Evolutionary conservation across 768 basidiomycete species (phyloP).

Genomic region (Tricholoma flavovirens): DNA sequence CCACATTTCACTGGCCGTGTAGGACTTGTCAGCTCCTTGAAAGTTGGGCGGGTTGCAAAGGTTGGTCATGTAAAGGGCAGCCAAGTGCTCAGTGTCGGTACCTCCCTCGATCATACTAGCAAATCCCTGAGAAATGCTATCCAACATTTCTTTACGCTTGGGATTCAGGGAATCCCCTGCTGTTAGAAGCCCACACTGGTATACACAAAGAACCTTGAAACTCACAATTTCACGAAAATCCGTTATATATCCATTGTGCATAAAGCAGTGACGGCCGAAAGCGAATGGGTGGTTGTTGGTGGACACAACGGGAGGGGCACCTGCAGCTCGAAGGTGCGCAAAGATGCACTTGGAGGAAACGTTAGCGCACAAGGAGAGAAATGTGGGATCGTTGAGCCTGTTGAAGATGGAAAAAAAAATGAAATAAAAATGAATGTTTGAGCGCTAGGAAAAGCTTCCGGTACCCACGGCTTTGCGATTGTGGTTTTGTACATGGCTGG

Average conservation of each 20-base stretch:
- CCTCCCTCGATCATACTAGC: neutral
- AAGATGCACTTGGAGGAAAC: neutral
- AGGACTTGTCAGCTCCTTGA: neutral
- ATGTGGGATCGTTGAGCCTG: neutral
- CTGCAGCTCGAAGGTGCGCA: neutral
- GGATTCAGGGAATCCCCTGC: neutral
- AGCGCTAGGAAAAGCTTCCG: neutral
- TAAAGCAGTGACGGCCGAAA: neutral
- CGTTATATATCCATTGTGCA: neutral
- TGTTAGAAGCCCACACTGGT: neutral
- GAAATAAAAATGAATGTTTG: neutral
- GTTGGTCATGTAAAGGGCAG: neutral
- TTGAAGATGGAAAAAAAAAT: neutral
- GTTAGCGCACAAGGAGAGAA: neutral
- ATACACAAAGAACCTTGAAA: neutral
- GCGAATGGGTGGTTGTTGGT: neutral
- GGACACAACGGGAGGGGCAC: neutral
- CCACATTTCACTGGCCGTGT: neutral
- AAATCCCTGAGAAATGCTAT: neutral
- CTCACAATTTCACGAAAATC: neutral
- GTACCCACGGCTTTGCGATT: neutral
- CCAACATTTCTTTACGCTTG: neutral
- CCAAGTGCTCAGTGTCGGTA: neutral
- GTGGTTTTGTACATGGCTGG: neutral
- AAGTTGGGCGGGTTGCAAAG: neutral